Evolutionary conservation across 2,329 filamentous ascomycete genomes (phyloP).

Genomic region (Balansia obtecta): DNA sequence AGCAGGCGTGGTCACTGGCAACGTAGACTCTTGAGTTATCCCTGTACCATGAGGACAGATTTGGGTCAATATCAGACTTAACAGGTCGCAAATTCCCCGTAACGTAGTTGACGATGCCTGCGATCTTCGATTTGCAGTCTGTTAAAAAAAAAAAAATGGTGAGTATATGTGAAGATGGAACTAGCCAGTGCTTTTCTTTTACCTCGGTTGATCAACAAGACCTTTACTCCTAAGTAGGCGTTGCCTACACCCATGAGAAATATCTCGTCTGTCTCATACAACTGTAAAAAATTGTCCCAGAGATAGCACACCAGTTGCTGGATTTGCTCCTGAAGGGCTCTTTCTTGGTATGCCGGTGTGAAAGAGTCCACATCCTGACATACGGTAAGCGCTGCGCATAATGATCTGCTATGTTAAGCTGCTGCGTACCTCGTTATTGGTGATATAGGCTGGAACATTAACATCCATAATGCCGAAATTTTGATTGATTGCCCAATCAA

Average conservation of each 20-base stretch:
- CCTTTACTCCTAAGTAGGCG: constrained; percentile 71
- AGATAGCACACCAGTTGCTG: constrained; percentile 72
- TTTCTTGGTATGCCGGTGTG: constrained; percentile 32
- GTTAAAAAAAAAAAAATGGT: background rate
- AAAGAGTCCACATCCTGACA: constrained; percentile 34
- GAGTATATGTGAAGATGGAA: background rate
- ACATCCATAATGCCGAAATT: constrained; percentile 81
- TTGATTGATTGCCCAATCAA: constrained; percentile 69
- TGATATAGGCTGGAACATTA: constrained; percentile 72
- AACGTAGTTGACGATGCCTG: constrained; percentile 71
- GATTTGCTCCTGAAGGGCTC: constrained; percentile 42
- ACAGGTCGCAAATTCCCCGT: constrained; percentile 65
- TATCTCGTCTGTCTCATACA: constrained; percentile 58
- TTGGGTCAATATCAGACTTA: constrained; percentile 63
- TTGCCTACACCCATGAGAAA: constrained; percentile 85
- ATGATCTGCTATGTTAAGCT: background rate
- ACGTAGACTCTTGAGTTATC: constrained; percentile 72
- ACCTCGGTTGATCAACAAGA: constrained; percentile 69
- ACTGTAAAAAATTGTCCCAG: constrained; percentile 95
- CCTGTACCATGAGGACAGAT: constrained; percentile 71
- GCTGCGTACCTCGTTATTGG: constrained; percentile 41
- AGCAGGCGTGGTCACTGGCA: constrained; percentile 61
- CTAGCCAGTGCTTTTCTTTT: constrained; percentile 11
- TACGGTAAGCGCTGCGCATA: background rate
- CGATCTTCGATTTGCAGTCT: constrained; percentile 55